phyloP scores from a whole-genome alignment of 2,329 filamentous ascomycete species.

The Purpureocillium takamizusanense region DNA sequence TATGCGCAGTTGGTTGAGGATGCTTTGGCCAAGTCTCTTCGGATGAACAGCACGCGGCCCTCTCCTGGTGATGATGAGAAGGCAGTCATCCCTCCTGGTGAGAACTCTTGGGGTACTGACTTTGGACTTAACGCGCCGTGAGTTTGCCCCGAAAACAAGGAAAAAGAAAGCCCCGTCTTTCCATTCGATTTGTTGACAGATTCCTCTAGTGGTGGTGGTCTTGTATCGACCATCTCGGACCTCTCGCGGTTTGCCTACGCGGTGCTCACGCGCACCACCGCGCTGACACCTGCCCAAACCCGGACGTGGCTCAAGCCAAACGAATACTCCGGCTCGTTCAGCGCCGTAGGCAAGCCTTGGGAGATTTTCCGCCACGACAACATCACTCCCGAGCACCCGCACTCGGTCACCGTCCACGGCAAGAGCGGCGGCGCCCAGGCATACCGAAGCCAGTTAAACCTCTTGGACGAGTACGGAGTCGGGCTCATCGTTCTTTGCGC shows the following conservation, averaged over 20 bases:
- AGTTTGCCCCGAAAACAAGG: slow-evolving; percentile 6
- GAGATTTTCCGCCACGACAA: slow-evolving; percentile 21
- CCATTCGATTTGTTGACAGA: not conserved
- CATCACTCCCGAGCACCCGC: slow-evolving; percentile 16
- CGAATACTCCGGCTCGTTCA: slow-evolving; percentile 18
- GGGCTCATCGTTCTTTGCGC: slow-evolving; percentile 21
- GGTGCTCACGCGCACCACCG: slow-evolving; percentile 17
- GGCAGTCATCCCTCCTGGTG: slow-evolving; percentile 23
- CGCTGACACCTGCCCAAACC: slow-evolving; percentile 13
- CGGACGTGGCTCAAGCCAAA: slow-evolving; percentile 25
- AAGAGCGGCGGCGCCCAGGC: slow-evolving; percentile 24
- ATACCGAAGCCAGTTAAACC: slow-evolving; percentile 23
- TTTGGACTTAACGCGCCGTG: slow-evolving; percentile 23
- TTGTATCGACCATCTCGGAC: slow-evolving; percentile 24
- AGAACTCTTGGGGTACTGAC: slow-evolving; percentile 23
- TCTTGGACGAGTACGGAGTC: slow-evolving; percentile 26
- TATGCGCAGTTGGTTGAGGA: slow-evolving; percentile 17
- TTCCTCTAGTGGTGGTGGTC: slow-evolving; percentile 19
- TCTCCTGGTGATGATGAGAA: slow-evolving; percentile 18
- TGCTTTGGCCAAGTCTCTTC: slow-evolving; percentile 8
- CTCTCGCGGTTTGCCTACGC: slow-evolving; percentile 17
- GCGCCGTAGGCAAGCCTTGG: slow-evolving; percentile 26
- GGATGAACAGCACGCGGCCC: slow-evolving; percentile 10
- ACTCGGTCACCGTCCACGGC: slow-evolving; percentile 21
- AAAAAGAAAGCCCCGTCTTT: no score